Evolutionary conservation across 441 rosid species (phyloP).

Genomic region (Populus trichocarpa): DNA sequence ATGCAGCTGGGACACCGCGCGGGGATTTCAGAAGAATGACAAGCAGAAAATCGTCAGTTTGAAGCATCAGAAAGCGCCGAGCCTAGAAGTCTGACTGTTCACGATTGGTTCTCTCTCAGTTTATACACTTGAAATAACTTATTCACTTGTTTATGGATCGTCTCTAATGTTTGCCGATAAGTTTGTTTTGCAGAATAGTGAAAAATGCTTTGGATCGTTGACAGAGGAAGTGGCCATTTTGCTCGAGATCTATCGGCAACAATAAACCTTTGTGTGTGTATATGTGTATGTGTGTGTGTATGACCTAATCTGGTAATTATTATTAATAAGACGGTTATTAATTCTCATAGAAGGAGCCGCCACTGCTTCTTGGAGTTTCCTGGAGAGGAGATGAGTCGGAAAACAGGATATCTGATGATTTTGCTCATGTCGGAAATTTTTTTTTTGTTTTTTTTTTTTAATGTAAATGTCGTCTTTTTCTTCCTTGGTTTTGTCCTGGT

Average conservation of each 20-base stretch:
- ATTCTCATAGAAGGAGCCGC: conserved; percentile 4
- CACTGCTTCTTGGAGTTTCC: conserved; percentile 24
- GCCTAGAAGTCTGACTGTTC: conserved; percentile 50
- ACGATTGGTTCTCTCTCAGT: conserved; percentile 49
- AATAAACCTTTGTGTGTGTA: conserved; percentile 6
- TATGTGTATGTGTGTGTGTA: not conserved
- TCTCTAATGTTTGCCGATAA: not conserved
- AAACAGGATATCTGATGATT: not conserved
- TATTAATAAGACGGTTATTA: not conserved
- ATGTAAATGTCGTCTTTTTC: conserved; percentile 16
- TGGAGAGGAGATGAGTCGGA: conserved; percentile 9
- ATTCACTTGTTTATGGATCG: not conserved
- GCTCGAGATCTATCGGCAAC: conserved; percentile 17
- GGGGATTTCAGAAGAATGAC: conserved; percentile 48
- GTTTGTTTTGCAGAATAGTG: conserved; percentile 49
- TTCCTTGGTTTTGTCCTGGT: conserved; percentile 4
- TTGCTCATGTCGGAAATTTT: not conserved
- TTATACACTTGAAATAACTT: not conserved
- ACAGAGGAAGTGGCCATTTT: conserved; percentile 27
- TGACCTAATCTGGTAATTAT: not conserved
- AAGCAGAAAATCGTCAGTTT: conserved; percentile 39
- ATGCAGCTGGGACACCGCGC: conserved; percentile 71
- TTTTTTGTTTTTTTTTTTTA: not conserved
- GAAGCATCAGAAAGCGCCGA: conserved; percentile 34
- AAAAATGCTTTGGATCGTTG: conserved; percentile 75